Percentiles rank a stretch among this genome's conserved stretches.
These are phyloP conservation scores for Gyromitra esculenta DNA, from an alignment of 2,329 filamentous ascomycete species.

Conservation along the genomic window DNA sequence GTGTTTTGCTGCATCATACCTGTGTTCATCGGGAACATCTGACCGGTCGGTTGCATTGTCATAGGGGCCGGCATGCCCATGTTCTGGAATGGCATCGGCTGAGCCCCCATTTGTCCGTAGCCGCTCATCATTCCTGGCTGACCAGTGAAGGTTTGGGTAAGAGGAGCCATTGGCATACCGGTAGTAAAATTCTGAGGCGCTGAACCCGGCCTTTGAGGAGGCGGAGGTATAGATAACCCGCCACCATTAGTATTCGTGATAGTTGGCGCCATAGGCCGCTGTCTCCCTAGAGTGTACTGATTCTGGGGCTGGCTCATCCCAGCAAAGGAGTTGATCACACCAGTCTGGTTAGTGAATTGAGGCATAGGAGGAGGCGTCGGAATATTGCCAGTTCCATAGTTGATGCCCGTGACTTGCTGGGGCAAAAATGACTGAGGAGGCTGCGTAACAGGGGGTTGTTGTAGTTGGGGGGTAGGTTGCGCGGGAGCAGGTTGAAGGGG, in stretches of 20 bases:
- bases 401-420: conserved; percentile 62
- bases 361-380: conserved; percentile 62
- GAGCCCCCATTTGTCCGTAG: conserved; percentile 44
- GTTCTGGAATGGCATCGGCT: conserved; percentile 63
- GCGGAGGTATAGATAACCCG: conserved; percentile 76
- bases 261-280: conserved; percentile 77
- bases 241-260: conserved; percentile 67
- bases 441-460: conserved; percentile 59
- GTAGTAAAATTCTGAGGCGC: conserved; percentile 77
- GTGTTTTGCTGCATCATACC: conserved; percentile 72
- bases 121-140: conserved; percentile 40
- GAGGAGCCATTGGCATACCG: conserved; percentile 31
- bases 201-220: conserved; percentile 82
- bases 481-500: conserved; percentile 60
- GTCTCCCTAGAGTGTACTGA: conserved; percentile 67
- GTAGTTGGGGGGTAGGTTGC: conserved; percentile 56
- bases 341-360: conserved; percentile 62
- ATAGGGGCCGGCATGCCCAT: conserved; percentile 76
- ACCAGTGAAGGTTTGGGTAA: conserved; percentile 46
- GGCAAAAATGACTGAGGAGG: conserved; percentile 58
- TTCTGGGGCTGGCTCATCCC: conserved; percentile 59
- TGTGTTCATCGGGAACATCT: conserved; percentile 59
- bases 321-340: conserved; percentile 47
- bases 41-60: conserved; percentile 85
- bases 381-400: conserved; percentile 70